Conservation (phyloP, 352 stramenopile genomes). For the Pythium monospermum region DNA sequence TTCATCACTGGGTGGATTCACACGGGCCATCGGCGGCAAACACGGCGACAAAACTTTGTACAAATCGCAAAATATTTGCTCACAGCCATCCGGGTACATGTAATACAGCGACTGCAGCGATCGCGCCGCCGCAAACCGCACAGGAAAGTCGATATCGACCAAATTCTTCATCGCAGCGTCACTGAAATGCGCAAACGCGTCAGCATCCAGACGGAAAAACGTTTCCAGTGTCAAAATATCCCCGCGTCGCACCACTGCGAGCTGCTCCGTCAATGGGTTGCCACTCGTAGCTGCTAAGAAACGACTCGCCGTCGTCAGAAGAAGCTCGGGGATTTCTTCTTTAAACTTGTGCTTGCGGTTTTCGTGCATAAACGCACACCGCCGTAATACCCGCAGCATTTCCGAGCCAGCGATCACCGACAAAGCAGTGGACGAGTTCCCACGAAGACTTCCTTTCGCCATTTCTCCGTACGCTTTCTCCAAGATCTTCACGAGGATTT, state of each 20-base stretch:
- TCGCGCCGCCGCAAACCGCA: constrained; percentile 42
- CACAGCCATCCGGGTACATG: constrained; percentile 74
- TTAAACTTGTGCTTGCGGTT: constrained; percentile 41
- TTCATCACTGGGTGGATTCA: not conserved
- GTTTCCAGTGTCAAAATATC: constrained; percentile 57
- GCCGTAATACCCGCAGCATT: constrained; percentile 35
- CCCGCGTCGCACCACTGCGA: constrained; percentile 27
- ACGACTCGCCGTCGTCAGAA: constrained; percentile 39
- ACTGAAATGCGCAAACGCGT: constrained; percentile 49
- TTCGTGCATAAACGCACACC: constrained; percentile 51
- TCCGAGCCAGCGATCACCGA: constrained; percentile 48
- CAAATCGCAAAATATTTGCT: constrained; percentile 53
- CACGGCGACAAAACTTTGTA: constrained; percentile 32
- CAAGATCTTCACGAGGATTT: constrained; percentile 50
- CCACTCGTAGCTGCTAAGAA: constrained; percentile 25
- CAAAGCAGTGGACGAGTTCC: constrained; percentile 17
- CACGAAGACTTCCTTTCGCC: constrained; percentile 20
- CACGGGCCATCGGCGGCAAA: constrained; percentile 6
- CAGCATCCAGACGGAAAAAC: constrained; percentile 58
- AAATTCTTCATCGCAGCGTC: constrained; percentile 40
- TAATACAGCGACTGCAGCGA: constrained; percentile 66
- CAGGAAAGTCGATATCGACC: constrained; percentile 44
- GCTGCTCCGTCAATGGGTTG: constrained; percentile 13
- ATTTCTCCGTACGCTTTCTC: constrained; percentile 43
- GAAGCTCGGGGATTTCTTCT: constrained; percentile 40